Evolutionary conservation across 495 filamentous ascomycete species (phyloP), one percentile per base, ranked within the genome.

Genomic region (Aspergillus leporis): DNA sequence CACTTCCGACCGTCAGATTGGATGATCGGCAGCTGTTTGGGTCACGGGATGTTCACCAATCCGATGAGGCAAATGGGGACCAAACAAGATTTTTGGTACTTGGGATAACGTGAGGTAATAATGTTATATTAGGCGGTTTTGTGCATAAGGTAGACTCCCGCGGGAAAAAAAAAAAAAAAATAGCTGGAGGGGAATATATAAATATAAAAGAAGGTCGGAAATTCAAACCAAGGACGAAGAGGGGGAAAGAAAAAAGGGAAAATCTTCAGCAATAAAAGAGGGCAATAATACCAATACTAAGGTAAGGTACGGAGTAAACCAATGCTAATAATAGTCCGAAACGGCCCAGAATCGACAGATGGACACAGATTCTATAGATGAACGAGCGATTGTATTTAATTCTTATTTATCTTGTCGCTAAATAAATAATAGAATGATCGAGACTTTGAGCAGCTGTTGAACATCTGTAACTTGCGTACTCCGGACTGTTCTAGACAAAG

Each of bases 251-350:
- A 28, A 45, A 23, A 21, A 55, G 40, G 14, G 5, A 47, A 22
- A 13, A 47, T 7, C 19, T 22, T 22, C 8, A 47, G 21, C 13
- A 22, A 23, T 22, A 47, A 51, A 51, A 51, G 22, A 51, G 7
- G n/a, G 32, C 23, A 51, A 51, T 30, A 51, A 51, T 30, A 51
- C 25, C 23, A 34, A 51, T 51, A 51, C 48, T 30, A 51, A 51
- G 48, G 30, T 30, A 51, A 34, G 48, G 43, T 47, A 47, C 43
- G 41, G 41, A 45, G n/a, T 9, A n/a, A 45, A 45, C 14, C 21
- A 22, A 22, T 7, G 8, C 43, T 47, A 47, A 47, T 47, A 47
- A 47, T 47, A 47, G 43, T 47, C 18, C 43, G 19, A 47, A 47
- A 47, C 19, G 43, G 43, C 13, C 43, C 21, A 47, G 43, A 47